Evolutionary conservation across 768 basidiomycete genomes (phyloP).

Genomic region (Tulasnella sp.): DNA sequence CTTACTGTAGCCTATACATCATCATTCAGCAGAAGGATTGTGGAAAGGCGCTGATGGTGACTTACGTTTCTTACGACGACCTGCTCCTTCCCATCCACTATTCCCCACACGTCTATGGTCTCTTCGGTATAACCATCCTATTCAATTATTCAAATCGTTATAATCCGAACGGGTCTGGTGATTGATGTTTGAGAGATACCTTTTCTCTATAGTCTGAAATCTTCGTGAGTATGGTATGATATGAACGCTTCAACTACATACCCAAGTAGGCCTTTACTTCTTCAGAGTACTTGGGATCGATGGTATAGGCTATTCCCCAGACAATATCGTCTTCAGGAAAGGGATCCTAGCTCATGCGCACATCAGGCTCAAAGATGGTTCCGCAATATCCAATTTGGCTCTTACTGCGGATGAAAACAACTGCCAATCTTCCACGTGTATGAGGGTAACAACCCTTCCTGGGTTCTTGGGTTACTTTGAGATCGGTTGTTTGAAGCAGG

Average conservation of each 20-base stretch:
- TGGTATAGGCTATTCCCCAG: conserved; percentile 85
- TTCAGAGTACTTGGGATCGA: conserved; percentile 58
- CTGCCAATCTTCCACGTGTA: conserved; percentile 84
- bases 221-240: conserved; percentile 11
- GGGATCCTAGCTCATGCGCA: conserved; percentile 40
- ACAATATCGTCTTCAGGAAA: conserved; percentile 65
- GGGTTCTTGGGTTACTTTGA: conserved; percentile 40
- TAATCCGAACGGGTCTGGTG: not conserved
- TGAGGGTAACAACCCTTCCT: conserved; percentile 79
- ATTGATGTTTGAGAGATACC: conserved; percentile 28
- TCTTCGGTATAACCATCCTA: conserved; percentile 89
- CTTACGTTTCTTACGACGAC: conserved; percentile 33
- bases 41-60: not conserved
- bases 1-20: conserved; percentile 27
- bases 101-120: conserved; percentile 54
- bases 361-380: conserved; percentile 14
- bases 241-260: conserved; percentile 22
- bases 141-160: not conserved
- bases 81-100: conserved; percentile 40
- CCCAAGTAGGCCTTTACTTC: conserved; percentile 80
- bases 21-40: not conserved
- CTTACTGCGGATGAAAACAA: conserved; percentile 52
- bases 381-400: not conserved
- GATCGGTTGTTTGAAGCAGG: not conserved
- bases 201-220: conserved; percentile 72